phyloP scores from a whole-genome alignment of 306 rosid species.

The Biancaea sappan region DNA sequence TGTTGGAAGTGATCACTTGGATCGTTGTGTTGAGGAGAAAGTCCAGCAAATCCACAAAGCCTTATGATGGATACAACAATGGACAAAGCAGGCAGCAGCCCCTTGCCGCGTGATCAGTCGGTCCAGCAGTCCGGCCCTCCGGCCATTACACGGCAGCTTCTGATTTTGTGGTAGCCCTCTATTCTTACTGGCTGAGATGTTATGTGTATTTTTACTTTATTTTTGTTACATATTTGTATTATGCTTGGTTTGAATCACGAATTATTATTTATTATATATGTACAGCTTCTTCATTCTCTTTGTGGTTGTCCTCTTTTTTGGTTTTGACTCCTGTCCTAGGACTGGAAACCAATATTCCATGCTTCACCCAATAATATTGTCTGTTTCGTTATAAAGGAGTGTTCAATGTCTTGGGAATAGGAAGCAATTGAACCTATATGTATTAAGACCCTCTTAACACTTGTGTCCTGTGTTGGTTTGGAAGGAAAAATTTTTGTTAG shows the following conservation, averaged over 20 bases:
- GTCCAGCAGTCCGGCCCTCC: background rate
- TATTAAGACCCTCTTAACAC: too few relatives aligned
- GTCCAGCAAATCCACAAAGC: conserved; percentile 51
- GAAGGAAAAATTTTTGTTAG: too few relatives aligned
- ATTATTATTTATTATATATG: conserved; percentile 20
- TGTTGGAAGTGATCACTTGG: conserved; percentile 84
- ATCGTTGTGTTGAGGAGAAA: conserved; percentile 62
- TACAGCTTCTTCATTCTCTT: conserved; percentile 7
- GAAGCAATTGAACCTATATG: too few relatives aligned
- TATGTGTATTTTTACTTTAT: background rate
- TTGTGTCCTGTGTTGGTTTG: too few relatives aligned
- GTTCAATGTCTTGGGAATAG: too few relatives aligned
- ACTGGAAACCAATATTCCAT: too few relatives aligned
- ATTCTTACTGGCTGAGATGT: conserved; percentile 5
- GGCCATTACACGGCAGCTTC: background rate
- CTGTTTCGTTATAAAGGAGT: too few relatives aligned
- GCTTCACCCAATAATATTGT: too few relatives aligned
- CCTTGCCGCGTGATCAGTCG: background rate
- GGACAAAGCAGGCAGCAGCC: conserved; percentile 43
- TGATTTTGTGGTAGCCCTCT: conserved; percentile 34
- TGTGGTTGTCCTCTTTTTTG: background rate
- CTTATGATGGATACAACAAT: conserved; percentile 53
- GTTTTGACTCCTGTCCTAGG: background rate
- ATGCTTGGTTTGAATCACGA: conserved; percentile 37
- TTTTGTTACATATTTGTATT: conserved; percentile 31